A percentile compares a stretch with the other conserved stretches of the same genome.
Evolutionary conservation across 225 moss, liverwort and hornwort species (phyloP).

Genomic region (Sphagnum contortum): DNA sequence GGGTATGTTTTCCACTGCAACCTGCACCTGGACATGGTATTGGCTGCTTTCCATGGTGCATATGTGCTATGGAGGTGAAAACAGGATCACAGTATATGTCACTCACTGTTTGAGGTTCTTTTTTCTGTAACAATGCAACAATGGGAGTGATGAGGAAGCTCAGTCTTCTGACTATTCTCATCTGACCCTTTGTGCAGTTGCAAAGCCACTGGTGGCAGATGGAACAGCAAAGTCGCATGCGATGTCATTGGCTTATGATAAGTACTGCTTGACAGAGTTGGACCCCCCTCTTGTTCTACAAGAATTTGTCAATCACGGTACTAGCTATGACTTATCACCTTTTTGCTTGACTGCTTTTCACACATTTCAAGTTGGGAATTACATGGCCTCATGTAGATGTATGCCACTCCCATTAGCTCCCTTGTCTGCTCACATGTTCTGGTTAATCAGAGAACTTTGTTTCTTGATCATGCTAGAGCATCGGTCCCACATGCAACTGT

Average conservation of each 20-base stretch:
- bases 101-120: not conserved
- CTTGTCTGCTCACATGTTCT: no score
- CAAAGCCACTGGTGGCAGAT: slow-evolving; percentile 49
- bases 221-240: slow-evolving; percentile 46
- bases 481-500: no score
- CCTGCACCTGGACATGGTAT: slow-evolving; percentile 1
- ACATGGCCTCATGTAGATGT: no score
- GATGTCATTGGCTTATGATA: slow-evolving; percentile 36
- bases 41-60: not conserved
- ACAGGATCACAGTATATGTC: not conserved
- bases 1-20: slow-evolving; percentile 15
- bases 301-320: slow-evolving; percentile 50
- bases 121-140: no score
- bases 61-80: not conserved
- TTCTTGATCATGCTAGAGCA: no score
- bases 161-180: not conserved
- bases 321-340: not conserved
- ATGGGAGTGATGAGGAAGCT: not conserved
- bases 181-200: slow-evolving; percentile 17
- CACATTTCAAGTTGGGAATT: no score
- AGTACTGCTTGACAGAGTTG: slow-evolving; percentile 14
- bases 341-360: no score
- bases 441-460: no score
- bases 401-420: no score
- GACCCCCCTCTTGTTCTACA: slow-evolving; percentile 39